Base-by-base conservation (phyloP, 495 filamentous ascomycete species). In the Aspergillus sclerotioniger region DNA sequence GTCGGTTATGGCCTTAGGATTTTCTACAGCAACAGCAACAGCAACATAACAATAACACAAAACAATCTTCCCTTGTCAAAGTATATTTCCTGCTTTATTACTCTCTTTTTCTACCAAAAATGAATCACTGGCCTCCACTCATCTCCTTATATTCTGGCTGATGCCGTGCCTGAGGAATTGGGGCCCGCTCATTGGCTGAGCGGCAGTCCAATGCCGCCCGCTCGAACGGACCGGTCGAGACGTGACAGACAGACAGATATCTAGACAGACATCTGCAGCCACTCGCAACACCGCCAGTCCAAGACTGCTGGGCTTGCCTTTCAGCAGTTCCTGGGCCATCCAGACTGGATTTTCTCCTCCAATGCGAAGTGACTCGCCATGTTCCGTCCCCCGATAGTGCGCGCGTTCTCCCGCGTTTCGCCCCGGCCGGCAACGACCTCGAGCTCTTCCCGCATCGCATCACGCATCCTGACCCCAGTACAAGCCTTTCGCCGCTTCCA, bases 301-400 rank as follows among this genome's bases (percentile, higher is more conserved):
- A 37, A 10, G 9, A 37, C 7, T 9, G 13, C 33, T 9, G 12
- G 37, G 5, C 13, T 41, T 41, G 12, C 13, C n/a, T 3, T n/a
- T n/a, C 37, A 41, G 4, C 37, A 41, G 7, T n/a, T 12, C 37
- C n/a, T 41, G 13, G n/a, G 33, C 33, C 33, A 37, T 41, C 37
- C 37, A 41, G 8, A 3, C 25, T 25, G 17, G 3, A 4, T 50
- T 25, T n/a, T 17, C 20, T 28, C 20, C 15, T 9, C 37, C 8
- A 7, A 61, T 65, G 59, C 56, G 21, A 46, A 51, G 20, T 8
- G 9, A 0, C 13, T 17, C 20, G 54, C 19, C 25, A 67, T 67
- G 65, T 55, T 64, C 44, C 57, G 56, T 19, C 43, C 37, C 47
- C 54, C 53, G 19, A 55, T 61, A 56, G 51, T 53, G 35, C 57